Evolutionary conservation across 345 rosid species (phyloP), one percentile per base, ranked within the genome.

Genomic region (Lepidium africanum): DNA sequence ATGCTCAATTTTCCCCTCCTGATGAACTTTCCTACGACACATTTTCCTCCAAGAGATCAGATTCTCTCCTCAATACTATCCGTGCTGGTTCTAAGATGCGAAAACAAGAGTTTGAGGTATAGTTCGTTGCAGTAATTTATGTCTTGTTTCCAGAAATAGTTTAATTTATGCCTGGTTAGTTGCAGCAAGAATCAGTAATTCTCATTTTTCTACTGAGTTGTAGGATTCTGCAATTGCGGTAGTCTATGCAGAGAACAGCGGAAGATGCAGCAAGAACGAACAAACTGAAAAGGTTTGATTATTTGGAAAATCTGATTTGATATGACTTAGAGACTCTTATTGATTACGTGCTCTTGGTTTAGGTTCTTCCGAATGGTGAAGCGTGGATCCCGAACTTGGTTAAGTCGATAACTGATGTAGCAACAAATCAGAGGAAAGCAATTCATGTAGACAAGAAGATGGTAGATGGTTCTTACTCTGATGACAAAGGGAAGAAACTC

Each of bases 181-280:
- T 30, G 17, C 7, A 42, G 5, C 19, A 62, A 59, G 5, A 61
- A 37, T 53, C 33, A 32, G 17, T 75, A 38, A 17, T 57, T 60
- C 23, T 4, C 48, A 14, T 62, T 19, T 60, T 53, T 53, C 38
- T 32, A 6, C 72, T 73, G 59, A 74, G 39, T 45, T 82, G 74
- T 61, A 89, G 96, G 77, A 79, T 23, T 76, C 65, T 68, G 65
- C 76, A 43, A 70, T 87, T 61, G 79, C 78, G 19, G 91, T 81
- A 58, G 82, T 82, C 32, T 82, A 85, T 82, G 89, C 85, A 32
- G 96, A 89, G 81, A 89, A 89, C 75, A 89, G 93, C 41, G 89
- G 93, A 63, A 84, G 91, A 82, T 89, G 96, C 87, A 89, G 71
- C 68, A 89, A 87, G 83, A 89, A 89, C 40, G 96, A 82, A 36